Percentiles rank a stretch among this genome's conserved stretches.
phyloP scores from a whole-genome alignment of 108 stramenopile genomes.

The Nitzschia putrida region DNA sequence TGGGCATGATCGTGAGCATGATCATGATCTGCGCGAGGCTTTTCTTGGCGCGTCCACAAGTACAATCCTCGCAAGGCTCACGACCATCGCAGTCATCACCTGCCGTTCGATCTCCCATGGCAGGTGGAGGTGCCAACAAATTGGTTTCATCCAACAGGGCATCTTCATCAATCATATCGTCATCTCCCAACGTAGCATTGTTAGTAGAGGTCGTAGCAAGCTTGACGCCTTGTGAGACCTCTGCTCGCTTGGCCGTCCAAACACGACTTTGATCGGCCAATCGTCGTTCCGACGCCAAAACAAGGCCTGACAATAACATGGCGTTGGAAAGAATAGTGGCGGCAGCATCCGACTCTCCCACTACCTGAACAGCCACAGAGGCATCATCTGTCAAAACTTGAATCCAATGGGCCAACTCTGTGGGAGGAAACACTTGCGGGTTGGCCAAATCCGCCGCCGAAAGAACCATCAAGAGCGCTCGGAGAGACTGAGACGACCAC shows the following conservation, averaged over 20 bases:
- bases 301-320: conserved; percentile 71
- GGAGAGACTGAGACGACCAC: conserved; percentile 24
- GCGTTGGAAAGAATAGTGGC: conserved; percentile 48
- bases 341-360: conserved; percentile 15
- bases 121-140: conserved; percentile 18
- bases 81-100: conserved; percentile 78
- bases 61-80: conserved; percentile 94
- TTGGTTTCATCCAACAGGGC: conserved; percentile 50
- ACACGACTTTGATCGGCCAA: conserved; percentile 44
- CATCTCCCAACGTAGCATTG: conserved; percentile 40
- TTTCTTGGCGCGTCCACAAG: conserved; percentile 91
- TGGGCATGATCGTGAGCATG: conserved; percentile 1
- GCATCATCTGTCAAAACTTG: conserved; percentile 21
- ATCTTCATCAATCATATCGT: conserved; percentile 75
- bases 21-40: not conserved
- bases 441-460: conserved; percentile 32
- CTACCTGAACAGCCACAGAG: conserved; percentile 34
- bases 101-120: conserved; percentile 26
- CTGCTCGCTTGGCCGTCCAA: conserved; percentile 45
- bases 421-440: conserved; percentile 47
- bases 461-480: conserved; percentile 29
- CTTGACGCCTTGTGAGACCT: not conserved
- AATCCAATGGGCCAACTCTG: conserved; percentile 47
- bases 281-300: conserved; percentile 53
- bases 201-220: conserved; percentile 17